These are phyloP conservation scores for Gossypium sturtianum DNA, from an alignment of 345 rosid genomes.

Conservation along the genomic window DNA sequence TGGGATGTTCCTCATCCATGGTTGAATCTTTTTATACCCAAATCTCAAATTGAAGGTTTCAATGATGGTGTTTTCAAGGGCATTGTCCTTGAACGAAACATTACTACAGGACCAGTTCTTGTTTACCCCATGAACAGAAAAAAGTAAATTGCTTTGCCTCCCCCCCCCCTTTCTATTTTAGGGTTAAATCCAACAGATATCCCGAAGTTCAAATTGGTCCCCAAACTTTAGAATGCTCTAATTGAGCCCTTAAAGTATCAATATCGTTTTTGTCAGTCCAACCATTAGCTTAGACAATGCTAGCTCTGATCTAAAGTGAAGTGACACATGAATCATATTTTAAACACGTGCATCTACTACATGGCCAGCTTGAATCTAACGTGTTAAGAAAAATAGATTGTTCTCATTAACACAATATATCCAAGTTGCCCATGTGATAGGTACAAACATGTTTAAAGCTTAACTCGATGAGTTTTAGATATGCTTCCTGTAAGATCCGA, in stretches of 20 bases:
- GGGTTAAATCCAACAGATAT: not conserved
- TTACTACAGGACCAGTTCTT: slow-evolving; percentile 66
- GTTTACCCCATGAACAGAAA: slow-evolving; percentile 74
- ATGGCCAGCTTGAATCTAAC: not conserved
- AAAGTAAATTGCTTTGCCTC: slow-evolving; percentile 34
- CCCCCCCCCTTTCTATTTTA: not conserved
- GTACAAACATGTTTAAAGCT: no score
- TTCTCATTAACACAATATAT: no score
- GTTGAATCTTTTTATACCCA: slow-evolving; percentile 78
- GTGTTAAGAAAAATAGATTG: no score
- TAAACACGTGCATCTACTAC: not conserved
- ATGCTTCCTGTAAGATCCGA: no score
- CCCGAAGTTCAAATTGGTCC: not conserved
- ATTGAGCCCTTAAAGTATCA: not conserved
- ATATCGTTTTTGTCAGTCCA: not conserved
- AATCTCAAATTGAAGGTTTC: slow-evolving; percentile 61
- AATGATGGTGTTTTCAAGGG: slow-evolving; percentile 56
- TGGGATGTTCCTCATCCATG: slow-evolving; percentile 99
- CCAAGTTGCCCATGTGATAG: no score
- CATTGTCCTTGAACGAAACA: slow-evolving; percentile 56
- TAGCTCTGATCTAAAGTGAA: not conserved
- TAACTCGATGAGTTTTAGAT: no score
- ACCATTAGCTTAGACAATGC: not conserved
- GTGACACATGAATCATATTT: not conserved
- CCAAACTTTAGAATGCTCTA: not conserved